Evolutionary conservation across 2,329 filamentous ascomycete genomes (phyloP), one percentile per base, ranked within the genome.

Genomic region (Cladophialophora yegresii): DNA sequence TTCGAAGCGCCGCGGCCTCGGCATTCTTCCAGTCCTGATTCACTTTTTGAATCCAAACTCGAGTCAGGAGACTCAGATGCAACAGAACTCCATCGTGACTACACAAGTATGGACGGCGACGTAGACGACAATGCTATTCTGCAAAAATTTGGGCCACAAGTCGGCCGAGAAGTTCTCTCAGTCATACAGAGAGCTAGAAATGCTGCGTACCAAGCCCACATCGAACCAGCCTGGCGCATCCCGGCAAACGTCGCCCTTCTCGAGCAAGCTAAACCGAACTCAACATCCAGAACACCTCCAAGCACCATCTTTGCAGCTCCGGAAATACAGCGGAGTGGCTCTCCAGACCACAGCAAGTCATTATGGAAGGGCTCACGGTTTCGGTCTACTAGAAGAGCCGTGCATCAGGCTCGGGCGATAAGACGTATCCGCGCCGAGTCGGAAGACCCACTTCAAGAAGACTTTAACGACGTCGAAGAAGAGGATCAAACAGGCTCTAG

Each of bases 221-320:
- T 72, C 43, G 70, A 72, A 55, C 66, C 69, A 43, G 70, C 70
- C 43, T 72, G 70, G 70, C 70, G 69, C 10, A 65, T 72, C 32
- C 70, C 70, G 28, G 54, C 62, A 22, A 60, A 62, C 40, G 23
- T 61, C 16, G 58, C 61, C 30, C 61, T 63, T 22, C 53, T 63
- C 0, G 62, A 55, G 45, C 22, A 8, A 10, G 4, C 23, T n/a
- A 43, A 57, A 28, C 33, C 58, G 20, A 30, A 20, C 40, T 61
- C 65, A 12, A 47, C 28, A n/a, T 58, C 54, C 32, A 54, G 45
- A 32, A 62, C 58, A 20, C 58, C 63, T 2, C 22, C 54, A 40
- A 40, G 33, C n/a, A 20, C 54, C 8, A 30, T 26, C 23, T 36
- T 26, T 32, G 23, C 22, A 12, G 50, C 26, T 26, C 43, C 40